Percentiles rank a stretch among this genome's conserved stretches.
These are phyloP conservation scores for Helotiales sp. DNA, from an alignment of 2,329 filamentous ascomycete genomes.

Conservation along the genomic window DNA sequence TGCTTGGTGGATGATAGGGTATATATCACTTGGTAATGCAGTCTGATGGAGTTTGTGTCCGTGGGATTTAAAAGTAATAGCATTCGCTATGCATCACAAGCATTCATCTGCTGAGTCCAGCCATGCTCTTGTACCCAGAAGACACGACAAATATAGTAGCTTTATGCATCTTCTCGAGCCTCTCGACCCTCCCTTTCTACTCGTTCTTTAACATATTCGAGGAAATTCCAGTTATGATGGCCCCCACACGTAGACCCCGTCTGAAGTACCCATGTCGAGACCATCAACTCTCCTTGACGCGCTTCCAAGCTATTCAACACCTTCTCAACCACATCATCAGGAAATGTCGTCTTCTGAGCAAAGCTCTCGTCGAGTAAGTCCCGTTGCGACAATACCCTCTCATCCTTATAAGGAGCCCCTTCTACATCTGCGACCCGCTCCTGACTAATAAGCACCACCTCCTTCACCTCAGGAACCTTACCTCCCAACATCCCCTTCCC, in stretches of 20 bases:
- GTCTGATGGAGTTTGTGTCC: no score
- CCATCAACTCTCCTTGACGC: background rate
- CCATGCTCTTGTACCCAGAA: no score
- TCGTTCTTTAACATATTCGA: no score
- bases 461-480: background rate
- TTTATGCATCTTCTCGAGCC: no score
- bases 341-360: background rate
- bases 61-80: no score
- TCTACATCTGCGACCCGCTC: background rate
- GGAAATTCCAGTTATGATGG: no score
- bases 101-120: no score
- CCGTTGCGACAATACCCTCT: background rate
- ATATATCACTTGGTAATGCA: no score
- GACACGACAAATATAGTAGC: no score
- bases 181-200: no score
- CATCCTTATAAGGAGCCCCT: background rate
- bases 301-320: background rate
- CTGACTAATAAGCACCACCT: background rate
- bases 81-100: no score
- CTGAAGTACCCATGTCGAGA: background rate
- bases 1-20: no score
- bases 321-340: background rate
- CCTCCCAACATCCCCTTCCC: background rate
- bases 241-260: background rate
- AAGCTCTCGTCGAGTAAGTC: background rate